Evolutionary conservation across 805 yeast genomes (phyloP).

Genomic region (Zygotorulaspora sp.): DNA sequence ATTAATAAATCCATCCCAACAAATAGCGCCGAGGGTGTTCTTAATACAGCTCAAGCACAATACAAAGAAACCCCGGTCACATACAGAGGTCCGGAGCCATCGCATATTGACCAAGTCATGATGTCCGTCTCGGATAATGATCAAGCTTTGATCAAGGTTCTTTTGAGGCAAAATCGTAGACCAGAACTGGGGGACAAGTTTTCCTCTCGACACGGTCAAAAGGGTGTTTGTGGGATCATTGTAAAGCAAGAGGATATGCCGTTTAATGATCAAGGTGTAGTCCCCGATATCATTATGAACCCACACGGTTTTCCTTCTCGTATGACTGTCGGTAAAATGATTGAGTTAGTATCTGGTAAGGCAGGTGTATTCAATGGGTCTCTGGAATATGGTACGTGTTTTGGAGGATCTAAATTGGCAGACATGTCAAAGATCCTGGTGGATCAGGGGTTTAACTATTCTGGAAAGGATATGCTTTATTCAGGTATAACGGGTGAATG

Average conservation of each 20-base stretch:
- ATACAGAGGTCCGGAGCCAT: slow-evolving; percentile 93
- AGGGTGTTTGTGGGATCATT: slow-evolving; percentile 98
- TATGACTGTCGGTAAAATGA: slow-evolving; percentile 99
- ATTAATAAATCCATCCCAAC: slow-evolving; percentile 91
- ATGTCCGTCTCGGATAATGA: slow-evolving; percentile 94
- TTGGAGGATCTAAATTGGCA: slow-evolving; percentile 94
- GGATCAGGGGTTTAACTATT: slow-evolving; percentile 86
- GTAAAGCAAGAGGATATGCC: slow-evolving; percentile 97
- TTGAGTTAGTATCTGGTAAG: slow-evolving; percentile 91
- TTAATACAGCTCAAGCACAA: slow-evolving; percentile 39
- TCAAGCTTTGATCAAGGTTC: slow-evolving; percentile 87
- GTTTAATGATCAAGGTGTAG: slow-evolving; percentile 84
- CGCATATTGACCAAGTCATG: slow-evolving; percentile 95
- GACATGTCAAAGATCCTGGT: slow-evolving; percentile 91
- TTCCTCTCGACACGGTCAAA: slow-evolving; percentile 96
- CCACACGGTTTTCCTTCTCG: slow-evolving; percentile 99
- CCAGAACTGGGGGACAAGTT: slow-evolving; percentile 98
- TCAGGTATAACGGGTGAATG: slow-evolving; percentile 98
- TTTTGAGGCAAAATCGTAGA: slow-evolving; percentile 90
- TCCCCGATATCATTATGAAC: slow-evolving; percentile 96
- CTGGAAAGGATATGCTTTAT: slow-evolving; percentile 96
- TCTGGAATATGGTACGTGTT: slow-evolving; percentile 94
- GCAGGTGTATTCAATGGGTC: slow-evolving; percentile 94
- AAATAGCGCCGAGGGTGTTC: slow-evolving; percentile 61
- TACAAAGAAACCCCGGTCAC: slow-evolving; percentile 88